phyloP scores from a whole-genome alignment of 1,284 basidiomycete species.

The Puccinia coronata region DNA sequence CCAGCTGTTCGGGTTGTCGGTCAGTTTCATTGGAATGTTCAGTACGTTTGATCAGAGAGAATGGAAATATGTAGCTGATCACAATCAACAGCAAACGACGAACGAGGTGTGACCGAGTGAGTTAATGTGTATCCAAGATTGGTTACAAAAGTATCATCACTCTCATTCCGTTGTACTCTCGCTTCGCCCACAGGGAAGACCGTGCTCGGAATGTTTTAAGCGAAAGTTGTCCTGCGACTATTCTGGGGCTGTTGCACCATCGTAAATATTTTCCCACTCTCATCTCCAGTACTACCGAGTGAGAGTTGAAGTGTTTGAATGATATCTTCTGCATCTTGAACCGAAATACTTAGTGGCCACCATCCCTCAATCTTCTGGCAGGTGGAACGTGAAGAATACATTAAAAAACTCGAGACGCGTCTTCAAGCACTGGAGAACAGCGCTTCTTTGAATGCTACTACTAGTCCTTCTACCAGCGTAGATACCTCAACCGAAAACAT shows the following conservation, averaged over 20 bases:
- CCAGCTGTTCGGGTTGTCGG: slow-evolving; percentile 47
- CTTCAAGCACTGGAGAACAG: slow-evolving; percentile 26
- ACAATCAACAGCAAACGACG: slow-evolving; percentile 23
- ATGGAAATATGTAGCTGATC: not conserved
- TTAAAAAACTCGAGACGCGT: slow-evolving; percentile 21
- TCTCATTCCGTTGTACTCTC: no score
- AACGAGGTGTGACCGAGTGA: slow-evolving; percentile 46
- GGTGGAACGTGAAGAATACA: slow-evolving; percentile 34
- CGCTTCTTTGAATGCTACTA: not conserved
- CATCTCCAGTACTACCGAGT: not conserved
- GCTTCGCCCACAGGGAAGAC: slow-evolving; percentile 6
- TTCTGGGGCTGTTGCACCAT: slow-evolving; percentile 13
- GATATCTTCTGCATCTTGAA: not conserved
- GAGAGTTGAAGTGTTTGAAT: no score
- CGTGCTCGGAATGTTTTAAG: slow-evolving; percentile 41
- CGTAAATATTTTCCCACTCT: slow-evolving; percentile 9
- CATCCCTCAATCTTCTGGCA: not conserved
- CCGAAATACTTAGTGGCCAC: no score
- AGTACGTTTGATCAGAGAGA: no score
- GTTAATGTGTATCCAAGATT: not conserved
- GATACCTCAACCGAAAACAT: not conserved
- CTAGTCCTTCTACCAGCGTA: not conserved
- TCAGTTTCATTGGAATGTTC: no score
- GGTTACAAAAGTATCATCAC: no score
- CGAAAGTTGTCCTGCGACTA: slow-evolving; percentile 37